Evolutionary conservation across 805 yeast genomes (phyloP), one percentile per base, ranked within the genome.

Genomic region (Metschnikowia proteae): DNA sequence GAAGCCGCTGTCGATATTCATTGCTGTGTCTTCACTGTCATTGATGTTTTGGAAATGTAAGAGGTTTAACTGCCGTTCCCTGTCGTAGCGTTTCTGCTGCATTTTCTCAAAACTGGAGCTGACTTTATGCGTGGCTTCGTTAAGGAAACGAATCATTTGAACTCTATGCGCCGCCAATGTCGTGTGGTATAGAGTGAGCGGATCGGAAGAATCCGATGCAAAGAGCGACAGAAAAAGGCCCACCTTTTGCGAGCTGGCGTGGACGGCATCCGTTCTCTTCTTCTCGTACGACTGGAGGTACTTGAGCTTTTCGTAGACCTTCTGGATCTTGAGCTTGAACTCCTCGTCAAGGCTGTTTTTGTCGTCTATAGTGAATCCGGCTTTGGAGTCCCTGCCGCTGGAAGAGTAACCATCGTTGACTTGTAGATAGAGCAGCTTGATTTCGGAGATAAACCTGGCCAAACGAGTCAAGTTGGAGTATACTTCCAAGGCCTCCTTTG

Each of bases 261-360:
- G 53, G 45, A 50, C 47, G 3, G 55, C 43, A 22, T 57, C 51
- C 42, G 60, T 66, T 51, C 86, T 66, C 48, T 75, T 71, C 4
- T 58, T 54, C 59, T 84, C 88, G 54, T 84, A 81, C 3, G 68
- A 64, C 48, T 77, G 81, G 43, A 80, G 60, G 46, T 70, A 60
- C 50, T 75, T 77, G 41, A 80, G 69, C 57, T 80, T 75, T 49
- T 77, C 79, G 51, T 74, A 74, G 53, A 79, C 68, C 48, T 74
- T 73, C 54, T 79, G 83, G 40, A 82, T 56, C 58, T 79, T 78
- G 25, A 74, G 57, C 48, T 80, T 73, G 38, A 80, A 70, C 49
- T 80, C 81, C 42, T 79, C 76, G 54, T 82, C 86, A 23, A 82
- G 71, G 33, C 73, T 71, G 51, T 80, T 80, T 56, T 81, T 78